Evolutionary conservation across 208 protist genomes (phyloP).

Genomic region (Porcisia hertigi): DNA sequence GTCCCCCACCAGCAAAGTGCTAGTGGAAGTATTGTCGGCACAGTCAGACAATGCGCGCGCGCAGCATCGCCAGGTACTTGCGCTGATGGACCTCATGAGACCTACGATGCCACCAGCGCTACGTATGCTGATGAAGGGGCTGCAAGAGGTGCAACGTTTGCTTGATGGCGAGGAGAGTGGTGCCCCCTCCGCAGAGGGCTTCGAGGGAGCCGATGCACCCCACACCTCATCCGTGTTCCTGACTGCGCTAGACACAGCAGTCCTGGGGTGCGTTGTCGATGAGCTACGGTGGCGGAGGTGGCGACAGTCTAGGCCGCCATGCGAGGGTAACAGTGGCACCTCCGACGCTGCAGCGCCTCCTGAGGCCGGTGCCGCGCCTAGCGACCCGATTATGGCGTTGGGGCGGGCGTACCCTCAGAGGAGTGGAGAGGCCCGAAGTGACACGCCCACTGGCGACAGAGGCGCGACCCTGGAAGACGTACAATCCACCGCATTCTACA

Average conservation of each 20-base stretch:
- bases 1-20: not conserved
- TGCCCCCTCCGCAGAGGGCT: too few species aligned
- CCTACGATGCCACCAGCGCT: slow-evolving; percentile 14
- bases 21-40: not conserved
- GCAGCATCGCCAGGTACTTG: slow-evolving; percentile 26
- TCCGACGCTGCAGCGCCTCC: not conserved
- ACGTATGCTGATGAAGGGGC: not conserved
- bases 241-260: slow-evolving; percentile 18
- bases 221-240: slow-evolving; percentile 14
- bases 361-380: not conserved
- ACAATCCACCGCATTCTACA: slow-evolving; percentile 11
- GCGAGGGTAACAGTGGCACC: not conserved
- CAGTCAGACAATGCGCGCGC: slow-evolving; percentile 2
- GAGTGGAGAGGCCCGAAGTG: not conserved
- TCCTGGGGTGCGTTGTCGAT: slow-evolving; percentile 29
- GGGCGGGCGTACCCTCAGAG: not conserved
- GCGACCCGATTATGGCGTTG: not conserved
- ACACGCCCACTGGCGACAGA: not conserved
- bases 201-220: not conserved
- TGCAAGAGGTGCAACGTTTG: slow-evolving; percentile 13
- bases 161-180: slow-evolving; percentile 16
- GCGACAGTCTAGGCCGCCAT: slow-evolving; percentile 2
- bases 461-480: not conserved
- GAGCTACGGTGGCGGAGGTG: slow-evolving; percentile 31
- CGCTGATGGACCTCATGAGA: slow-evolving; percentile 20